Base-by-base conservation (phyloP, 148 eudicot genomes). In the Fagopyrum esculentum region DNA sequence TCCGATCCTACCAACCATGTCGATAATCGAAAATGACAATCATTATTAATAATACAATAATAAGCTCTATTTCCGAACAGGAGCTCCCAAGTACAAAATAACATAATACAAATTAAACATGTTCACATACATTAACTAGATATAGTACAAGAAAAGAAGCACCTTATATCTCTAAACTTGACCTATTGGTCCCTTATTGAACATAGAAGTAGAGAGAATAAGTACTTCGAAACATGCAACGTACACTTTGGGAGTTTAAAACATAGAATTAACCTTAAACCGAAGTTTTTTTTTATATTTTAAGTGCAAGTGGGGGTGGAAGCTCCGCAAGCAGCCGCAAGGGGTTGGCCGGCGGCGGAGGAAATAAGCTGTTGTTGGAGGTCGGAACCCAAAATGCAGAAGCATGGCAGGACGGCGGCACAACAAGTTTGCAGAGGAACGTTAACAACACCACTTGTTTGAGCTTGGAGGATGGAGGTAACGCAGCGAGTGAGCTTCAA, bases 141-240 rank as follows among this genome's bases (percentile, higher is more conserved):
- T 7, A 56, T 17, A 16, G 5, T 5, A 49, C 9, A 17, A 19
- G 9, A 6, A 19, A 57, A 57, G 22, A 35, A 1, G 63, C 63
- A 57, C 63, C n/a, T 17, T 19, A 3, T 12, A 49, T 9, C 12
- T 9, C 52, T 7, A 2, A 6, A 35, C 51, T 5, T 2, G 63
- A 19, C 63, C 29, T 6, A 8, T 57, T 57, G 63, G 63, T 57
- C 63, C 63, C 19, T 57, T 57, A 57, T 57, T 57, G 63, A 57
- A 57, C 63, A 57, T 29, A 57, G 26, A 57, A 57, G 22, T 57
- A 1, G 29, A 57, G 22, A 57, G 0, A 57, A 17, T 52, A 12
- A 57, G 22, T 29, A 57, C 63, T 57, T 57, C 3, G 40, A 9
- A 57, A 57, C 63, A 19, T 56, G 26, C 26, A 56, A 17, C 29